These are phyloP conservation scores for Acrodontium crateriforme DNA, from an alignment of 2,329 filamentous ascomycete species.

Conservation along the genomic window DNA sequence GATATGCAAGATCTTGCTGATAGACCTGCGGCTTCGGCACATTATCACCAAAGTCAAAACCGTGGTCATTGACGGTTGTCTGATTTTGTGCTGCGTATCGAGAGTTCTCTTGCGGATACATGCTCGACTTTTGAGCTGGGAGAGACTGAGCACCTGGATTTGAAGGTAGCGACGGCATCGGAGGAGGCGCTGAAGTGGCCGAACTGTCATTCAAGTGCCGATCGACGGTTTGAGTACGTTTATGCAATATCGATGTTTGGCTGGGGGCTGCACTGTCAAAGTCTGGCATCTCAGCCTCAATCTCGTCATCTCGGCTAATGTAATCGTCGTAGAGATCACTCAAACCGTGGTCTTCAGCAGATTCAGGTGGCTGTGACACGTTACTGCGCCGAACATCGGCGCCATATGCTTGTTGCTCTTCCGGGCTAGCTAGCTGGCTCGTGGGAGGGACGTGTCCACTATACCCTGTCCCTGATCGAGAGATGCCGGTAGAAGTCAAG, in stretches of 20 bases:
- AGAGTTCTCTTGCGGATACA: neutral
- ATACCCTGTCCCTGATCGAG: no score
- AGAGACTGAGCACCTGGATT: constrained; percentile 5
- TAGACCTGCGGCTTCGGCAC: constrained; percentile 4
- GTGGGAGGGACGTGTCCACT: no score
- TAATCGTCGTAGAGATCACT: constrained; percentile 39
- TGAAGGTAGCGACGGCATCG: constrained; percentile 3
- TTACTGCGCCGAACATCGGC: no score
- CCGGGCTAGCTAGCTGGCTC: no score
- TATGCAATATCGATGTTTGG: constrained; percentile 17
- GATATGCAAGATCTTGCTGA: constrained; percentile 2
- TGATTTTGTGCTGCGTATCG: neutral
- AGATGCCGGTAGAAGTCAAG: no score
- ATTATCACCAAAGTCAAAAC: constrained; percentile 11
- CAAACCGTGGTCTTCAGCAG: constrained; percentile 28
- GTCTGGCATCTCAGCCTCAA: constrained; percentile 48
- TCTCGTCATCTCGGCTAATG: constrained; percentile 28
- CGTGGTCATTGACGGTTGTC: neutral
- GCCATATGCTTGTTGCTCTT: no score
- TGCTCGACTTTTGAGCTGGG: constrained; percentile 1
- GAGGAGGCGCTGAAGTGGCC: constrained; percentile 1
- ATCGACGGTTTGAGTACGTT: constrained; percentile 18
- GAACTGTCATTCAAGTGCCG: constrained; percentile 4
- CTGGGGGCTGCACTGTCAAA: constrained; percentile 37
- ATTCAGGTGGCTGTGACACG: no score